These are phyloP conservation scores for Papiliotrema flavescens DNA, from an alignment of 1,284 basidiomycete species.

Conservation along the genomic window DNA sequence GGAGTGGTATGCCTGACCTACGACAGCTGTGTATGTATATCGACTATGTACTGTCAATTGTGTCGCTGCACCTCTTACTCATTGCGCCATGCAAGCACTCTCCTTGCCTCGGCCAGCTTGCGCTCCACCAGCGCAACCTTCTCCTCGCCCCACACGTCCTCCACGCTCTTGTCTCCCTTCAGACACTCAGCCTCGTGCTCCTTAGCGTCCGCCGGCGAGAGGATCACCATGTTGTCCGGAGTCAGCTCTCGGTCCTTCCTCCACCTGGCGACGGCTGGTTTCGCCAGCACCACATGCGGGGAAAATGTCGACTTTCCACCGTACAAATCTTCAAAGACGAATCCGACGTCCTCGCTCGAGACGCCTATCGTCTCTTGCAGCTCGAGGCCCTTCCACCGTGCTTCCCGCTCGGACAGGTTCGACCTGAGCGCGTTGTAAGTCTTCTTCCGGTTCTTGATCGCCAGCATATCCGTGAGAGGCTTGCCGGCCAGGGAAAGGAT, in stretches of 20 bases:
- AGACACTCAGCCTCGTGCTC: slow-evolving; percentile 61
- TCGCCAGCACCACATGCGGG: slow-evolving; percentile 64
- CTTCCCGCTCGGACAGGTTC: slow-evolving; percentile 61
- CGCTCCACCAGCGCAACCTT: slow-evolving; percentile 55
- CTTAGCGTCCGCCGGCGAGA: slow-evolving; percentile 70
- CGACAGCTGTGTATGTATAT: background rate
- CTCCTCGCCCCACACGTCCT: slow-evolving; percentile 64
- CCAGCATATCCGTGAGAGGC: slow-evolving; percentile 72
- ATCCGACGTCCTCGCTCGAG: slow-evolving; percentile 71
- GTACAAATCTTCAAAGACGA: slow-evolving; percentile 83
- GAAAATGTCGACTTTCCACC: slow-evolving; percentile 75
- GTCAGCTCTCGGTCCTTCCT: slow-evolving; percentile 61
- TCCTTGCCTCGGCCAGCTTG: slow-evolving; percentile 55
- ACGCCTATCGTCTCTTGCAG: slow-evolving; percentile 57
- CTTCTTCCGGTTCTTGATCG: slow-evolving; percentile 78
- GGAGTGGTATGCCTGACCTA: too few relatives aligned
- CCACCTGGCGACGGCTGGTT: slow-evolving; percentile 63
- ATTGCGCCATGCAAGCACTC: slow-evolving; percentile 37
- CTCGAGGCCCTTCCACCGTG: slow-evolving; percentile 18
- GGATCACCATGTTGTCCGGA: slow-evolving; percentile 73
- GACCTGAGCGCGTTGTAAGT: slow-evolving; percentile 76
- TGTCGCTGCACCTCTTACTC: slow-evolving; percentile 7
- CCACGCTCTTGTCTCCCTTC: slow-evolving; percentile 49
- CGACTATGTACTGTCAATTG: background rate
- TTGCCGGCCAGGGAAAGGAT: slow-evolving; percentile 77